Evolutionary conservation across 768 basidiomycete species (phyloP), one percentile per base, ranked within the genome.

Genomic region (Rubroboletus satanas): DNA sequence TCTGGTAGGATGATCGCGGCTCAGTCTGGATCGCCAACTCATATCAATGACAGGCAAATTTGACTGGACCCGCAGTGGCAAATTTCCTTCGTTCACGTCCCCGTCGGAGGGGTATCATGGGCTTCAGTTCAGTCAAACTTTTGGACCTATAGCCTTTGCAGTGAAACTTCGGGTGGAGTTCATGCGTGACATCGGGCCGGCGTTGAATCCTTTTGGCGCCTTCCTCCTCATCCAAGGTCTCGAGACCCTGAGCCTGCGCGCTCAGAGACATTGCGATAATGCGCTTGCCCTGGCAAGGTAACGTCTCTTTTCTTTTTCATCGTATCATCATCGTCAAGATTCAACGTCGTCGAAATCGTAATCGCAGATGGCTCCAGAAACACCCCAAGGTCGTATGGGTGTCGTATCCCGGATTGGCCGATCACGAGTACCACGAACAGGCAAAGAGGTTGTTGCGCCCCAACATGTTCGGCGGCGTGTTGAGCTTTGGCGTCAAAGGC

Each of bases 101-200:
- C 88, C 90, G 0, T 72, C 84, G 18, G 87, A 88, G 64, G 87
- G 87, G 0, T 91, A 90, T 66, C 86, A 90, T 54, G 90, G 88
- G 0, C 70, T 87, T 43, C 75, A 77, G 33, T 87, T 87, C 65
- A 76, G 77, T 54, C 82, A 90, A 55, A 78, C 79, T 0, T 90
- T 91, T 56, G 86, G 87, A 8, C 52, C 79, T 0, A 55, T 81
- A 5, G 83, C 89, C 0, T 91, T 82, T 61, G 80, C 85, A 0
- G 67, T 84, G 52, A 86, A 85, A 70, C 72, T 87, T n/a, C 82
- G 89, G 39, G 72, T 71, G 6, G 78, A 83, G 67, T 73, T 82
- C 31, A 75, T 88, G 42, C 83, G 88, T 11, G 88, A 90, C 58
- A 59, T 89, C 31, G 88, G 88, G 14, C 77, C 85, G 10, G 64